phyloP scores from a whole-genome alignment of 176 grass and related monocot species.

The Paspalum notatum region DNA sequence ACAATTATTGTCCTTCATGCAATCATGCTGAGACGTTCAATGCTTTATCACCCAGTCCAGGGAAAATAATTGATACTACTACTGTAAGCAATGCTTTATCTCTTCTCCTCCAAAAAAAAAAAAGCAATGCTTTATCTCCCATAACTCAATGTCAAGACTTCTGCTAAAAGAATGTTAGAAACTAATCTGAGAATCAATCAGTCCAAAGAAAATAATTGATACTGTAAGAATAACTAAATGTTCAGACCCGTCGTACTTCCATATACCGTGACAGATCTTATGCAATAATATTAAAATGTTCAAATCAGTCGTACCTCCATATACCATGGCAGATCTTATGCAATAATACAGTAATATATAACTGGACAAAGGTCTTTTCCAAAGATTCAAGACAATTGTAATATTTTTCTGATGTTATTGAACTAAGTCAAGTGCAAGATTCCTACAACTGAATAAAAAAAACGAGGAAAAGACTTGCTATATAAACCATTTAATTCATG shows the following conservation, averaged over 20 bases:
- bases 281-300: too few relatives aligned
- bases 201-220: not conserved
- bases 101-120: too few relatives aligned
- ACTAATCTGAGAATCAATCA: not conserved
- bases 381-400: not conserved
- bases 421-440: constrained; percentile 21
- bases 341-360: not conserved
- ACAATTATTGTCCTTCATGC: too few relatives aligned
- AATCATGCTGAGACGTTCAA: too few relatives aligned
- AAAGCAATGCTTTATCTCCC: too few relatives aligned
- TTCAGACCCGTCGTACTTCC: not conserved
- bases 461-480: not conserved
- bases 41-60: too few relatives aligned
- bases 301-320: constrained; percentile 12
- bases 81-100: too few relatives aligned
- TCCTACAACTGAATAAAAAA: constrained; percentile 7
- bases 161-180: not conserved
- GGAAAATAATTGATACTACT: too few relatives aligned
- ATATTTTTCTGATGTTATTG: not conserved
- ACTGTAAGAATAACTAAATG: not conserved
- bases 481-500: constrained; percentile 19
- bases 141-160: not conserved
- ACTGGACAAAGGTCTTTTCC: not conserved
- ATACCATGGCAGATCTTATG: not conserved
- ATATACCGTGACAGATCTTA: too few relatives aligned